Evolutionary conservation across 2,329 filamentous ascomycete genomes (phyloP), one percentile per base, ranked within the genome.

Genomic region (Aspergillus sclerotialis): DNA sequence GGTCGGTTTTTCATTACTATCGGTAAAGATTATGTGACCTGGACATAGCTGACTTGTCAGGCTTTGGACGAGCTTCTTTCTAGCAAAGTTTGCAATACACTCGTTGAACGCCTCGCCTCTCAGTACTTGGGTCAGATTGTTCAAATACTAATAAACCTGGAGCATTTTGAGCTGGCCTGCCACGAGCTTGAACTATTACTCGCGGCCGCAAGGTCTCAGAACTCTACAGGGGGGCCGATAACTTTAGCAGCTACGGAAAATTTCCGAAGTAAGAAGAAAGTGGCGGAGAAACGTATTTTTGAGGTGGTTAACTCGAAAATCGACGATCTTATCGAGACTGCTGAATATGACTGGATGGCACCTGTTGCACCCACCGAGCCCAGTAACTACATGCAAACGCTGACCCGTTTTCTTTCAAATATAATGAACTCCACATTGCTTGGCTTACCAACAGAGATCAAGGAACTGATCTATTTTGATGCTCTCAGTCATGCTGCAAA

Each of bases 251-350:
- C 93, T 0, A 96, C 92, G 0, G 82, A 87, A 45, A 77, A 86
- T 39, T 98, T 98, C 60, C 75, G 80, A 26, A 80, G 75, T 50
- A 89, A 94, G 56, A 95, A 95, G 65, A 95, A 96, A 66, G 88
- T 84, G 2, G 92, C 92, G 0, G 90, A 95, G 56, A 94, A 95
- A 64, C 83, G 93, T 21, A 96, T 98, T 38, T 98, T 98, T 55
- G 93, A 98, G 63, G 75, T 98, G 0, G 92, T 98, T 43, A 96
- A 98, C 65, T 93, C 85, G 37, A 98, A 98, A 68, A 96, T 98
- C 50, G 90, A 96, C 54, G 92, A 98, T 56, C 75, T 98, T 8
- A 84, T 98, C 35, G 90, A 95, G 50, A 96, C 89, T 0, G 90
- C 92, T 19, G 92, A 98, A 63, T 98, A 98, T 56, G 87, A 96